These are phyloP conservation scores for Hypoxylon fragiforme DNA, from an alignment of 495 filamentous ascomycete species.

Conservation along the genomic window DNA sequence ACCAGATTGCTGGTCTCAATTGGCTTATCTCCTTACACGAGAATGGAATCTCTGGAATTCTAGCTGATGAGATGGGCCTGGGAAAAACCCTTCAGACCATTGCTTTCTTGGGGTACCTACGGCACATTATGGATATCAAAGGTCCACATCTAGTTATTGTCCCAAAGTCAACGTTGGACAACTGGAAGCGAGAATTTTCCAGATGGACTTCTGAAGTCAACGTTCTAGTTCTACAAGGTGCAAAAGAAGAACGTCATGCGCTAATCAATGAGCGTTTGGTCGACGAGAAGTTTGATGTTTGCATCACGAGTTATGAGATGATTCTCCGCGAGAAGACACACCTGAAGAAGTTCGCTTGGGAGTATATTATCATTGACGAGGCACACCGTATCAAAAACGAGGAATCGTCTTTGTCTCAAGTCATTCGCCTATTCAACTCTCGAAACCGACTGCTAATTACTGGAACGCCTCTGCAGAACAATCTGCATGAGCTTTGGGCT, in stretches of 20 bases:
- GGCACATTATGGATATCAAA: constrained; percentile 81
- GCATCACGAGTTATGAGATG: constrained; percentile 97
- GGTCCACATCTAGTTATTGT: constrained; percentile 95
- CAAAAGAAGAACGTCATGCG: constrained; percentile 87
- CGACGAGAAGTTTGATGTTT: constrained; percentile 90
- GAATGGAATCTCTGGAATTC: constrained; percentile 96
- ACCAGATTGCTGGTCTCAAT: constrained; percentile 91
- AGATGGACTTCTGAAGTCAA: constrained; percentile 96
- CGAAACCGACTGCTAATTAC: constrained; percentile 95
- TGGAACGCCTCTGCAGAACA: constrained; percentile 97
- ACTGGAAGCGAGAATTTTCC: constrained; percentile 94
- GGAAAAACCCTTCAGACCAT: constrained; percentile 98
- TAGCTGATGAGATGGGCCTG: constrained; percentile 97
- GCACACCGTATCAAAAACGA: constrained; percentile 99
- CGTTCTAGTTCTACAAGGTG: constrained; percentile 90
- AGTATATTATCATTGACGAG: constrained; percentile 99
- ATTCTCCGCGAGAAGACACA: constrained; percentile 93
- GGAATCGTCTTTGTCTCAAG: constrained; percentile 93
- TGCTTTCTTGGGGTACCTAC: constrained; percentile 90
- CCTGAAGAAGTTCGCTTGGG: constrained; percentile 97
- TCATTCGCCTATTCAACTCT: constrained; percentile 96
- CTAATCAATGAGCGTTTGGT: constrained; percentile 89
- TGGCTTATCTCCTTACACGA: constrained; percentile 99
- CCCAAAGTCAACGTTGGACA: constrained; percentile 97
- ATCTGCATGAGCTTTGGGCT: constrained; percentile 99